Base-by-base conservation (phyloP, 495 filamentous ascomycete genomes). In the Aspergillus nidulans region DNA sequence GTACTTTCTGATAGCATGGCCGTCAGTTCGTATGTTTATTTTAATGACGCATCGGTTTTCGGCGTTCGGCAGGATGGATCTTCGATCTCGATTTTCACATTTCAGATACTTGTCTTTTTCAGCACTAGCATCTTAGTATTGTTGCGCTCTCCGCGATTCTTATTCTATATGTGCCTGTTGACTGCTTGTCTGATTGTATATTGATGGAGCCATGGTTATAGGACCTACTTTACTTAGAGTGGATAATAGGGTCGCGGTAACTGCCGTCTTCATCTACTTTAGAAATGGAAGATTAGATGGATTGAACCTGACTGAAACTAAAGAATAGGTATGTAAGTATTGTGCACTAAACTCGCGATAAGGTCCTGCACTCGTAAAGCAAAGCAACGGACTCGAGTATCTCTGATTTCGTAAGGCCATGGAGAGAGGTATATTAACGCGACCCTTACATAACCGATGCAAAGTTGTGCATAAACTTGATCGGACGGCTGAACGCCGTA, bases 31-130 rank as follows among this genome's bases (percentile, higher is more conserved):
- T n/a, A n/a, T n/a, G n/a, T n/a, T n/a, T n/a, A n/a, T 28, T 28
- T 28, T 58, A 26, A 51, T 48, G 49, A 60, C 45, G 49, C 53
- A 64, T 61, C 13, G 40, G 26, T 53, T 56, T 55, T 46, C 34
- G 55, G 58, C 53, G 55, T 55, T 49, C 39, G 30, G 23, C 23
- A 52, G 45, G 52, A 30, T 20, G 38, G 47, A 28, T 28, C 26
- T 28, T 28, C 26, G 26, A 28, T 28, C 9, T 9, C 26, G n/a
- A n/a, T n/a, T n/a, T 28, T 28, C 26, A 28, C 26, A 28, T 28
- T 28, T 28, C 26, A 6, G 15, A 19, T 20, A 25, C n/a, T 44
- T 18, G 21, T n/a, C 36, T 28, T n/a, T 19, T 57, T 32, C 30
- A 54, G 24, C 28, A 51, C 28, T 48, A 52, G 54, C 58, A 45